Evolutionary conservation across 345 rosid genomes (phyloP).

Genomic region (Geranium brycei): DNA sequence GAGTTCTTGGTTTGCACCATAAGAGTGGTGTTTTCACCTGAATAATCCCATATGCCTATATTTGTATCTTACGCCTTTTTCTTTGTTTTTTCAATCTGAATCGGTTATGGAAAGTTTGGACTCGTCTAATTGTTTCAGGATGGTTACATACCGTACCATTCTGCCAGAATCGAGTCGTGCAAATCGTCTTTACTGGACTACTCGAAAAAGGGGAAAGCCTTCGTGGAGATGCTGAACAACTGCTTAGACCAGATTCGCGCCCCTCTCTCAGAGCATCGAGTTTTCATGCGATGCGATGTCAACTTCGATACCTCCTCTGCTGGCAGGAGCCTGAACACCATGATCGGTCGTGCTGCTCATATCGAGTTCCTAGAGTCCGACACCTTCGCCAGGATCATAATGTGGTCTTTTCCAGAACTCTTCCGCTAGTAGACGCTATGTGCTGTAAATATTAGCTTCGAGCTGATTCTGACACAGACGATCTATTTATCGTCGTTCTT

Average conservation of each 20-base stretch:
- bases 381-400: slow-evolving; percentile 63
- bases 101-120: not conserved
- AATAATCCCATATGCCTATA: too few species aligned
- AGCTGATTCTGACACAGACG: too few species aligned
- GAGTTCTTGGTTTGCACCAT: too few species aligned
- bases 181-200: slow-evolving; percentile 62
- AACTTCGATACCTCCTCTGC: slow-evolving; percentile 62
- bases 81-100: too few species aligned
- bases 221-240: slow-evolving; percentile 83
- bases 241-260: slow-evolving; percentile 92
- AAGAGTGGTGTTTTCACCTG: too few species aligned
- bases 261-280: slow-evolving; percentile 40
- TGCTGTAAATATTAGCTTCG: too few species aligned
- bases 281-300: slow-evolving; percentile 86
- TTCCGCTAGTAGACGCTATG: slow-evolving; percentile 12
- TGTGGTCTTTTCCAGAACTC: slow-evolving; percentile 86
- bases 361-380: slow-evolving; percentile 88
- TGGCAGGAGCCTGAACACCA: slow-evolving; percentile 68
- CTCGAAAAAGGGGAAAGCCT: slow-evolving; percentile 69
- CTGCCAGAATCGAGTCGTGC: slow-evolving; percentile 80
- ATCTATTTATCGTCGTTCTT: too few species aligned
- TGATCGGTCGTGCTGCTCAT: slow-evolving; percentile 93
- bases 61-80: too few species aligned
- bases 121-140: slow-evolving; percentile 33
- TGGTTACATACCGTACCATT: slow-evolving; percentile 96